Evolutionary conservation across 1,284 basidiomycete species (phyloP), one percentile per base, ranked within the genome.

Genomic region (Irpex lacteus): DNA sequence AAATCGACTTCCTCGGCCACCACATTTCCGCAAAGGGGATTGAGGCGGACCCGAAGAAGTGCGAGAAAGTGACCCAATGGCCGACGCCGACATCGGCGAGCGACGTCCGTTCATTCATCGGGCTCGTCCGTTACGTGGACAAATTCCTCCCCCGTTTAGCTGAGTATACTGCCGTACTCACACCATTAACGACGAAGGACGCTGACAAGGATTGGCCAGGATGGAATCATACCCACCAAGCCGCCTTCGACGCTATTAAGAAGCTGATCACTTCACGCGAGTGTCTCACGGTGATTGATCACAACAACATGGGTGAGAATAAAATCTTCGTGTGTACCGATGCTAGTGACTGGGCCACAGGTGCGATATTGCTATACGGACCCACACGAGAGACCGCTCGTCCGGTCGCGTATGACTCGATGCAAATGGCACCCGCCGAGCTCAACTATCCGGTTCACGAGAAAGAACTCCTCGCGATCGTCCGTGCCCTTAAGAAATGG

Each of bases 391-490:
- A 63, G 26, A 40, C 49, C 2, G 62, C 59, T 5, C 18, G 62
- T 13, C 58, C 59, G 1, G 62, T 63, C 2, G 66, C 69, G 0
- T 72, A 67, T 52, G 62, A 68, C 2, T 72, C 70, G 5, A 54
- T 18, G 4, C 66, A 70, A 21, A 50, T 71, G 36, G 65, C 32
- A 0, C 53, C 57, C 18, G 66, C 72, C 0, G 65, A 74, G 54
- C 67, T 67, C 11, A 73, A 74, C 44, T 75, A 75, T 47, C 65
- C 72, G 0, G 68, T 72, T 1, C 73, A 75, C 44, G 70, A 74
- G 60, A 68, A 70, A 49, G 72, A 74, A 49, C 63, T 73, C 0
- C 58, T 74, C 0, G 72, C 71, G 0, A 67, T 71, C 32, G 59
- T 68, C 0, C 58, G 52, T 21, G 58, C 59, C 4, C 21, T 60